Percentiles rank a stretch among this genome's conserved stretches.
Evolutionary conservation across 1,284 basidiomycete species (phyloP).

Genomic region (Austroboletus niveus): DNA sequence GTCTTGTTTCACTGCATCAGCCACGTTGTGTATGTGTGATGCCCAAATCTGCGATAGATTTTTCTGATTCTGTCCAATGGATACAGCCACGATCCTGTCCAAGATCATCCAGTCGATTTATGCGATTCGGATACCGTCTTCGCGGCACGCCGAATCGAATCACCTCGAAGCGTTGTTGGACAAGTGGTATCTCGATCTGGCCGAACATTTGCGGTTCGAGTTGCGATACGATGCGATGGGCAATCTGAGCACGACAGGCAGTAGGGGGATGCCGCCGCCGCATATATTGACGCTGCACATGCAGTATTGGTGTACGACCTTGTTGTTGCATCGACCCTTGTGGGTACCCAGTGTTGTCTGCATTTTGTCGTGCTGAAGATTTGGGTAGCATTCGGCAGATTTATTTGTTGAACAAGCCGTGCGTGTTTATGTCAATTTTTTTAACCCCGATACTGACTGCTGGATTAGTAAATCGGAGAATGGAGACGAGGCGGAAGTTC

Average conservation of each 20-base stretch:
- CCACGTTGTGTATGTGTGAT: constrained; percentile 59
- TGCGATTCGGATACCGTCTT: constrained; percentile 57
- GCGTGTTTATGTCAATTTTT: constrained; percentile 5
- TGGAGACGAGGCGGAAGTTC: constrained; percentile 48
- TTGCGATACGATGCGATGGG: constrained; percentile 37
- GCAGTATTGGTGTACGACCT: constrained; percentile 82
- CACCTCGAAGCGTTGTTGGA: constrained; percentile 68
- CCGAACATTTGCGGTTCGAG: constrained; percentile 66
- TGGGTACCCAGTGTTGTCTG: constrained; percentile 26
- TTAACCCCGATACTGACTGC: not conserved
- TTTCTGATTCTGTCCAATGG: constrained; percentile 5
- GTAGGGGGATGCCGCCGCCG: constrained; percentile 47
- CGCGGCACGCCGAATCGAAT: constrained; percentile 56
- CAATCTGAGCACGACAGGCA: constrained; percentile 20
- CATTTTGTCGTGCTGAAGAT: not conserved
- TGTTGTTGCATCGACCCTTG: constrained; percentile 82
- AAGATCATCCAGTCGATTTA: constrained; percentile 75
- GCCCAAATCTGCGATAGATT: not conserved
- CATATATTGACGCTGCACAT: constrained; percentile 78
- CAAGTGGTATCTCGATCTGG: constrained; percentile 77
- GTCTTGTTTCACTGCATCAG: constrained; percentile 76
- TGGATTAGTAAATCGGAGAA: constrained; percentile 31
- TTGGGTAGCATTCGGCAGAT: constrained; percentile 25
- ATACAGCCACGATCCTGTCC: constrained; percentile 59
- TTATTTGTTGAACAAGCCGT: constrained; percentile 30